Conservation (phyloP, 2,329 filamentous ascomycete species). For the Hypoxylon sp. region DNA sequence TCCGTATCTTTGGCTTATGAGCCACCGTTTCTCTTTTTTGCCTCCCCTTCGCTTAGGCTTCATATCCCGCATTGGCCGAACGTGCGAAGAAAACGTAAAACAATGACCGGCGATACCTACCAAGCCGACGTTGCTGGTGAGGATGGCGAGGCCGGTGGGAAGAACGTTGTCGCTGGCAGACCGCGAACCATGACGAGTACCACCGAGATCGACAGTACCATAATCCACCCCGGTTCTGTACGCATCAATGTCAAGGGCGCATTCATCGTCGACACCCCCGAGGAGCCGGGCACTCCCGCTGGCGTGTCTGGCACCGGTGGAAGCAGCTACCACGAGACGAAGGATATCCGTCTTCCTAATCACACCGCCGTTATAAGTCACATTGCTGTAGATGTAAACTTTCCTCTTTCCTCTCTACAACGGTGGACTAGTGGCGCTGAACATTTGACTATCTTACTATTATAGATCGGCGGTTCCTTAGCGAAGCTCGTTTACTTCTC, state of each 20-base stretch:
- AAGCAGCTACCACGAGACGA: conserved; percentile 73
- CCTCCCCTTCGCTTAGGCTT: conserved; percentile 1
- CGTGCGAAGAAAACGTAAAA: not conserved
- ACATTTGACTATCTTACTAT: conserved; percentile 29
- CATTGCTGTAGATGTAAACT: conserved; percentile 90
- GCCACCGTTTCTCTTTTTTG: conserved; percentile 12
- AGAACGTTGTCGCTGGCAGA: conserved; percentile 37
- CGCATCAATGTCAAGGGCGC: conserved; percentile 97
- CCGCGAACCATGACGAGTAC: conserved; percentile 61
- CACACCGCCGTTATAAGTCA: conserved; percentile 96
- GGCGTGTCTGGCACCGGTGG: conserved; percentile 52
- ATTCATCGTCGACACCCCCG: conserved; percentile 90
- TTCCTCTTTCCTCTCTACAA: conserved; percentile 23
- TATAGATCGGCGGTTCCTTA: conserved; percentile 91
- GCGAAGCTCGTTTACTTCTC: conserved; percentile 99
- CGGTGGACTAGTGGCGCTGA: conserved; percentile 27
- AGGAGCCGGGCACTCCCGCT: conserved; percentile 65
- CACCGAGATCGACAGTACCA: conserved; percentile 70
- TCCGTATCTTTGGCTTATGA: conserved; percentile 31
- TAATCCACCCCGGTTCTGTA: conserved; percentile 76
- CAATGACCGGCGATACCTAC: conserved; percentile 36
- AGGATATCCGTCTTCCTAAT: conserved; percentile 95
- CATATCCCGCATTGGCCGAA: not conserved
- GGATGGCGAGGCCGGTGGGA: conserved; percentile 32
- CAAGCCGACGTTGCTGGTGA: conserved; percentile 41